These are phyloP conservation scores for Acanthamoeba pearcei DNA, from an alignment of 208 protist genomes.

Conservation along the genomic window DNA sequence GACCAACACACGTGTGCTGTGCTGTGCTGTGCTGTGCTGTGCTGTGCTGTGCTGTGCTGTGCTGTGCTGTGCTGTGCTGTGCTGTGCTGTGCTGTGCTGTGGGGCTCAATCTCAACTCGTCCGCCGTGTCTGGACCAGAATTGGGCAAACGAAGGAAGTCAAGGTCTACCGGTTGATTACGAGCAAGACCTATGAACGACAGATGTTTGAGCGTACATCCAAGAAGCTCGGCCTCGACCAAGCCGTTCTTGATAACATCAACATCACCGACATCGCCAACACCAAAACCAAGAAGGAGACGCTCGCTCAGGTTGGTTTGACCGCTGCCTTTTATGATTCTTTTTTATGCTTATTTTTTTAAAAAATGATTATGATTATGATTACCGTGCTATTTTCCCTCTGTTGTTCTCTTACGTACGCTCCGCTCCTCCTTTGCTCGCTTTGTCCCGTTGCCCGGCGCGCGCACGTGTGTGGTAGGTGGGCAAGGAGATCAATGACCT, in stretches of 20 bases:
- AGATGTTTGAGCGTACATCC: conserved; percentile 82
- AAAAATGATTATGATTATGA: too few species aligned
- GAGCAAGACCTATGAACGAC: conserved; percentile 40
- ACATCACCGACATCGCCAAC: conserved; percentile 24
- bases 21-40: conserved; percentile 19
- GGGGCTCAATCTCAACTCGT: conserved; percentile 81
- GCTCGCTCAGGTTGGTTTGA: background rate
- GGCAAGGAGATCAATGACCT: conserved; percentile 84
- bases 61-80: conserved; percentile 38
- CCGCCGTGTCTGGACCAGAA: conserved; percentile 85
- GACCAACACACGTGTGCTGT: too few species aligned
- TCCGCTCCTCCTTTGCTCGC: too few species aligned
- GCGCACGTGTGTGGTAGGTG: background rate
- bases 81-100: conserved; percentile 43
- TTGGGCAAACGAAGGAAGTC: conserved; percentile 89
- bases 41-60: conserved; percentile 39
- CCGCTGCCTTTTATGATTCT: too few species aligned
- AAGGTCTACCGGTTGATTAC: conserved; percentile 82
- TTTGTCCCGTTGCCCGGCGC: too few species aligned
- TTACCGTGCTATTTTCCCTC: too few species aligned
- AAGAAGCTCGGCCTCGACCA: conserved; percentile 91
- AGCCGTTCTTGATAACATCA: conserved; percentile 81
- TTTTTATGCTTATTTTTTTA: background rate
- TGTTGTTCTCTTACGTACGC: too few species aligned
- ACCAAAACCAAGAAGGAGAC: conserved; percentile 51